Conservation (phyloP, 2,329 filamentous ascomycete genomes). For the Hypoxylon sp. region DNA sequence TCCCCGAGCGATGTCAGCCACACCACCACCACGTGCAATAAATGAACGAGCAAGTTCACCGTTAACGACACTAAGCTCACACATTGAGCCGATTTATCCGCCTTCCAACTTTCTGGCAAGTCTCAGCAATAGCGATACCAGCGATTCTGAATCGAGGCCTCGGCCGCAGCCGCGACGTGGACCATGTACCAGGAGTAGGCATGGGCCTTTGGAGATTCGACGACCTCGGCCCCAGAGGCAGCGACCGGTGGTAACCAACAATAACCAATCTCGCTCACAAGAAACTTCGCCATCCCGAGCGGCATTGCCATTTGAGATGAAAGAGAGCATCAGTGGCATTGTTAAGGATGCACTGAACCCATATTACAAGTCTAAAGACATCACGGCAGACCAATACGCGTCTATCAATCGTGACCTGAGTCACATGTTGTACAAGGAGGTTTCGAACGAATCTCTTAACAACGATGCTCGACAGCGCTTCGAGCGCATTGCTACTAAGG, state of each 20-base stretch:
- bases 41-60: constrained; percentile 71
- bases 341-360: constrained; percentile 85
- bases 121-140: constrained; percentile 53
- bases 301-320: constrained; percentile 78
- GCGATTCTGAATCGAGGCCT: constrained; percentile 54
- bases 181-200: constrained; percentile 43
- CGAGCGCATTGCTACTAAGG: constrained; percentile 78
- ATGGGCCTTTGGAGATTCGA: constrained; percentile 56
- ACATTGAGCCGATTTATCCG: constrained; percentile 77
- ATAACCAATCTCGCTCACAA: constrained; percentile 55
- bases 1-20: constrained; percentile 71
- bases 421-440: constrained; percentile 82
- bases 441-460: constrained; percentile 66
- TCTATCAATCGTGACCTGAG: constrained; percentile 91
- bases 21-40: constrained; percentile 71
- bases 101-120: constrained; percentile 77
- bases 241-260: constrained; percentile 52
- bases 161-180: constrained; percentile 45
- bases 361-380: constrained; percentile 78
- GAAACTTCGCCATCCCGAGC: constrained; percentile 75
- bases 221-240: constrained; percentile 61
- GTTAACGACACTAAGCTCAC: constrained; percentile 72
- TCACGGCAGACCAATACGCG: constrained; percentile 90
- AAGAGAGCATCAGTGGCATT: constrained; percentile 87
- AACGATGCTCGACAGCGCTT: constrained; percentile 72